These are phyloP conservation scores for Betula pendula DNA, from an alignment of 306 rosid genomes.

Conservation along the genomic window DNA sequence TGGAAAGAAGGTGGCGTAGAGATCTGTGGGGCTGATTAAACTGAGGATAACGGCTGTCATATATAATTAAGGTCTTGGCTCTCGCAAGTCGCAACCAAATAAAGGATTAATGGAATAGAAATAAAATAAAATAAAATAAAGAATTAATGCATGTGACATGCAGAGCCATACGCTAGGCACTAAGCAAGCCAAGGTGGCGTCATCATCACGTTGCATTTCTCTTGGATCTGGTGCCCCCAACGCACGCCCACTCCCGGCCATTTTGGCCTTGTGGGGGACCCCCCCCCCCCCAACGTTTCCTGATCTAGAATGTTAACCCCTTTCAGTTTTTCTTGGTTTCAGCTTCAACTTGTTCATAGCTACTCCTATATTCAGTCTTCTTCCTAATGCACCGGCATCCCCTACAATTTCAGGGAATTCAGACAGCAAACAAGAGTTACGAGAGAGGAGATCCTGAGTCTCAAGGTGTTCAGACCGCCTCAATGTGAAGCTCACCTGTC, in stretches of 20 bases:
- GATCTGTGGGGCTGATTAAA: neutral
- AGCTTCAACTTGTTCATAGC: neutral
- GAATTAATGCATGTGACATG: conserved; percentile 2
- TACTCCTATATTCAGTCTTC: too few species aligned
- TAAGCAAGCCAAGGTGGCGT: conserved; percentile 20
- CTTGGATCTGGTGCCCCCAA: conserved; percentile 42
- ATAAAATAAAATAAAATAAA: too few species aligned
- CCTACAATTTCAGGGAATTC: too few species aligned
- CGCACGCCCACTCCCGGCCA: too few species aligned
- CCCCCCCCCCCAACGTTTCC: neutral
- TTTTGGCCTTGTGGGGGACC: neutral
- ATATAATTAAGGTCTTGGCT: neutral
- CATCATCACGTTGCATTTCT: conserved; percentile 27
- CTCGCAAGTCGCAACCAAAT: neutral
- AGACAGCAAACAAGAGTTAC: too few species aligned
- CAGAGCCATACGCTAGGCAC: neutral
- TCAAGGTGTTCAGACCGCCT: too few species aligned
- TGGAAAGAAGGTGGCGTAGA: neutral
- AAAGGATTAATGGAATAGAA: neutral
- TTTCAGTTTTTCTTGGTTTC: neutral
- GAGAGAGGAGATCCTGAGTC: too few species aligned
- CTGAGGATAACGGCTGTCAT: neutral
- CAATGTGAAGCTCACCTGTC: too few species aligned
- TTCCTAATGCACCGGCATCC: too few species aligned
- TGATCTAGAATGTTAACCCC: too few species aligned